Conservation (phyloP, 2,329 filamentous ascomycete genomes). For the Daldinia sp. region DNA sequence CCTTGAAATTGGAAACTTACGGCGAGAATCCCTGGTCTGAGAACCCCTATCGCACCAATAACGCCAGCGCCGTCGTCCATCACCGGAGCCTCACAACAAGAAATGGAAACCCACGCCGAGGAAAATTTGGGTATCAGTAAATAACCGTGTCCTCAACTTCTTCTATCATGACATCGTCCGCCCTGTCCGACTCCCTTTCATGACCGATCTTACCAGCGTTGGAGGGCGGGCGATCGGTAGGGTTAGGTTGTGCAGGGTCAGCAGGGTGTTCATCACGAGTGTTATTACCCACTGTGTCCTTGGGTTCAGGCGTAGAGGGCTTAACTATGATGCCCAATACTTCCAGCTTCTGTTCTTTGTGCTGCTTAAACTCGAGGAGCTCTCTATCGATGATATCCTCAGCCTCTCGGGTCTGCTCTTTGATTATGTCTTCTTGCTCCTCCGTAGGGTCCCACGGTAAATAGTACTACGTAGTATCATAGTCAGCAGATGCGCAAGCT, state of each 20-base stretch:
- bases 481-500: conserved; percentile 5
- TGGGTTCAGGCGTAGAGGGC: conserved; percentile 44
- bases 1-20: conserved; percentile 29
- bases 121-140: conserved; percentile 64
- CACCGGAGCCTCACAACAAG: conserved; percentile 5
- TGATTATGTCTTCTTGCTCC: conserved; percentile 75
- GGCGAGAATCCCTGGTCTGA: conserved; percentile 1
- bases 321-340: conserved; percentile 47
- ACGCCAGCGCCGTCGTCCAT: conserved; percentile 19
- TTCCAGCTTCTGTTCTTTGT: conserved; percentile 54
- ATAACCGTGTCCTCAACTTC: conserved; percentile 92
- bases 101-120: neutral
- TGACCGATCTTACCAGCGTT: conserved; percentile 43
- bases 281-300: conserved; percentile 55
- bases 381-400: conserved; percentile 72
- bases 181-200: conserved; percentile 66
- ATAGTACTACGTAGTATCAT: conserved; percentile 75
- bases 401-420: conserved; percentile 72
- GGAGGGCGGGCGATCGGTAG: conserved; percentile 49
- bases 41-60: conserved; percentile 11
- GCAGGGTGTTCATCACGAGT: conserved; percentile 52
- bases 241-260: conserved; percentile 46
- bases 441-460: conserved; percentile 79
- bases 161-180: conserved; percentile 80
- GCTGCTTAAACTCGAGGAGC: conserved; percentile 65